Percentiles rank a stretch among this genome's conserved stretches.
Evolutionary conservation across 768 basidiomycete genomes (phyloP).

Genomic region (Tricholoma furcatifolium): DNA sequence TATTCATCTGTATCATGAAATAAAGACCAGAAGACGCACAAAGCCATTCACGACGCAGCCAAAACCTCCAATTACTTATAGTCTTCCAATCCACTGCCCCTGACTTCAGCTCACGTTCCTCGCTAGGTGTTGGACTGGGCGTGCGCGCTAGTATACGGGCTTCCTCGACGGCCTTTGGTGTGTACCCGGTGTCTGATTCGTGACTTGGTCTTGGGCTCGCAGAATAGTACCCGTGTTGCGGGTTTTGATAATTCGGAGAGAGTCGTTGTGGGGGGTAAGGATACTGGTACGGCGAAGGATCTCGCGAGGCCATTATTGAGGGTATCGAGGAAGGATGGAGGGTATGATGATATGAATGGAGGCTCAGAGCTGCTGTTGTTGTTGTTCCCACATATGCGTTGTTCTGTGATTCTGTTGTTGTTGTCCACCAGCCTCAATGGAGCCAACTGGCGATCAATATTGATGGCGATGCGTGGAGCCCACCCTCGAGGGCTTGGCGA

Average conservation of each 20-base stretch:
- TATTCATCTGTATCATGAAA: not conserved
- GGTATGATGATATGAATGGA: too few relatives aligned
- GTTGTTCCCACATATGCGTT: too few relatives aligned
- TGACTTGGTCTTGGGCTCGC: not conserved
- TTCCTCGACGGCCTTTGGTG: slow-evolving; percentile 19
- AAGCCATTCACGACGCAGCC: slow-evolving; percentile 55
- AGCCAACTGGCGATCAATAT: too few relatives aligned
- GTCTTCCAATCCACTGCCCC: slow-evolving; percentile 46
- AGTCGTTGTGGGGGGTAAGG: slow-evolving; percentile 7
- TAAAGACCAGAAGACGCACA: slow-evolving; percentile 37
- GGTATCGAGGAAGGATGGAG: too few relatives aligned
- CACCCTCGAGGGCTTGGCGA: too few relatives aligned
- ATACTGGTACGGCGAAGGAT: slow-evolving; percentile 10
- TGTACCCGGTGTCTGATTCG: not conserved
- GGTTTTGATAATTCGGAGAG: not conserved
- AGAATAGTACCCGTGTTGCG: not conserved
- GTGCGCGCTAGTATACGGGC: slow-evolving; percentile 34
- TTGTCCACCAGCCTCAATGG: too few relatives aligned
- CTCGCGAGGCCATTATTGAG: not conserved
- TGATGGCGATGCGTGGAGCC: too few relatives aligned
- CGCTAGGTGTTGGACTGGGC: slow-evolving; percentile 67
- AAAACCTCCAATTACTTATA: slow-evolving; percentile 44
- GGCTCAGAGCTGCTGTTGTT: too few relatives aligned
- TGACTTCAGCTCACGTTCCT: slow-evolving; percentile 41
- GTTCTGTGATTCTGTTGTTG: too few relatives aligned